Evolutionary conservation across 2,329 filamentous ascomycete species (phyloP).

Genomic region (Diaporthe citriasiana): DNA sequence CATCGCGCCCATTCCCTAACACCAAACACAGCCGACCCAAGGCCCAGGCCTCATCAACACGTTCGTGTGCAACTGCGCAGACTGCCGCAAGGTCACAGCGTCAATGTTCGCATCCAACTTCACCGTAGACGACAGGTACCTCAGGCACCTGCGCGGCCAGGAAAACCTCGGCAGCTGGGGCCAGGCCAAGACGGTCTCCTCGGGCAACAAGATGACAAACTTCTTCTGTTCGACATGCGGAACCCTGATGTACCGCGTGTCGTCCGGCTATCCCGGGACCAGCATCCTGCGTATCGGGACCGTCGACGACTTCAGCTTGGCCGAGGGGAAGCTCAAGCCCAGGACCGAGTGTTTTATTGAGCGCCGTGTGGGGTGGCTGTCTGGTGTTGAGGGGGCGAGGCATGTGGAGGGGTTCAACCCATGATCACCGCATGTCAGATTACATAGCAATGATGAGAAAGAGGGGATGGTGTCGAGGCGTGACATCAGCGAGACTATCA

Average conservation of each 20-base stretch:
- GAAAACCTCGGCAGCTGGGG: slow-evolving; percentile 63
- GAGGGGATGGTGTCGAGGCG: no score
- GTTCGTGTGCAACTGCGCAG: slow-evolving; percentile 72
- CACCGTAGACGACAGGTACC: slow-evolving; percentile 58
- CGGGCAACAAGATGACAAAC: slow-evolving; percentile 69
- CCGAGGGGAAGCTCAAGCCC: slow-evolving; percentile 70
- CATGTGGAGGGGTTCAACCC: slow-evolving; percentile 43
- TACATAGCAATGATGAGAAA: background rate
- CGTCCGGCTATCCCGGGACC: slow-evolving; percentile 58
- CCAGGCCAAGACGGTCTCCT: slow-evolving; percentile 62
- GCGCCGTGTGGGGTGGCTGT: slow-evolving; percentile 66
- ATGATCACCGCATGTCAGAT: background rate
- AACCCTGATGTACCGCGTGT: slow-evolving; percentile 64
- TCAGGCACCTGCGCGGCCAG: slow-evolving; percentile 65
- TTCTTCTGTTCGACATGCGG: slow-evolving; percentile 65
- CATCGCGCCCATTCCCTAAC: background rate
- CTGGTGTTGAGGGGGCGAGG: slow-evolving; percentile 52
- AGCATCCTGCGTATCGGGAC: slow-evolving; percentile 70
- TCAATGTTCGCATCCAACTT: slow-evolving; percentile 75
- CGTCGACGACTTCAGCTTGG: slow-evolving; percentile 71
- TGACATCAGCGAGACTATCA: background rate
- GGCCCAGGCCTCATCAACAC: slow-evolving; percentile 60
- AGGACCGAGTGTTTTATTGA: slow-evolving; percentile 66
- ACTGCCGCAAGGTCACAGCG: slow-evolving; percentile 74
- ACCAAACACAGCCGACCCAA: slow-evolving; percentile 57